These are phyloP conservation scores for Lactarius psammicola DNA, from an alignment of 768 basidiomycete species.

Conservation along the genomic window DNA sequence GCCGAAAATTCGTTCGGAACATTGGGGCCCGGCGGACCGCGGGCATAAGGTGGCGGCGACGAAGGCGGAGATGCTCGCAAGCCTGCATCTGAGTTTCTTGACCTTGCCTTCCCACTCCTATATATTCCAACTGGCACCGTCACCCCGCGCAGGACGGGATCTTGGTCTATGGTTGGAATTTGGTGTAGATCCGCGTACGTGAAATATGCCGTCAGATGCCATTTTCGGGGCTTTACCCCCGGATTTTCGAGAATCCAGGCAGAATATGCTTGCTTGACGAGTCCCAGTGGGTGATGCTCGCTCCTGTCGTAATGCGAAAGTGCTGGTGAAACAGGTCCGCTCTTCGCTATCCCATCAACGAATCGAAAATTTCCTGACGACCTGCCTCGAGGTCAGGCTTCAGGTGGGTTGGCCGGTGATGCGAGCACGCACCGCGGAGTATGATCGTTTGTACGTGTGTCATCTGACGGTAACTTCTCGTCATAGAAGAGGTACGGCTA, in stretches of 20 bases:
- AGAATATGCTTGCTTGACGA: conserved; percentile 73
- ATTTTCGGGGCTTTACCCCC: conserved; percentile 53
- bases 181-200: conserved; percentile 40
- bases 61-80: conserved; percentile 30
- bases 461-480: conserved; percentile 51
- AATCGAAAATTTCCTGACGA: conserved; percentile 41
- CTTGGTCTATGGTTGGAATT: conserved; percentile 42
- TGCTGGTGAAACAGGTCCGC: conserved; percentile 50
- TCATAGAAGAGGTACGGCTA: conserved; percentile 73
- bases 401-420: conserved; percentile 11
- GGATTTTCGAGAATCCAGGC: conserved; percentile 53
- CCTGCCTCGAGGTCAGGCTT: conserved; percentile 30
- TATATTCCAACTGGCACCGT: conserved; percentile 42
- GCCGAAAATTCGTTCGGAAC: conserved; percentile 16
- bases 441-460: conserved; percentile 40
- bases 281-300: conserved; percentile 51
- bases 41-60: conserved; percentile 32
- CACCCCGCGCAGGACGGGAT: conserved; percentile 38
- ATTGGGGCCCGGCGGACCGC: conserved; percentile 26
- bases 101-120: conserved; percentile 42
- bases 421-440: conserved; percentile 38
- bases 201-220: conserved; percentile 58
- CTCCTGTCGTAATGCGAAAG: conserved; percentile 58
- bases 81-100: conserved; percentile 38
- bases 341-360: conserved; percentile 54